Base-by-base conservation (phyloP, 2,329 filamentous ascomycete genomes). In the Septoria petroselini region DNA sequence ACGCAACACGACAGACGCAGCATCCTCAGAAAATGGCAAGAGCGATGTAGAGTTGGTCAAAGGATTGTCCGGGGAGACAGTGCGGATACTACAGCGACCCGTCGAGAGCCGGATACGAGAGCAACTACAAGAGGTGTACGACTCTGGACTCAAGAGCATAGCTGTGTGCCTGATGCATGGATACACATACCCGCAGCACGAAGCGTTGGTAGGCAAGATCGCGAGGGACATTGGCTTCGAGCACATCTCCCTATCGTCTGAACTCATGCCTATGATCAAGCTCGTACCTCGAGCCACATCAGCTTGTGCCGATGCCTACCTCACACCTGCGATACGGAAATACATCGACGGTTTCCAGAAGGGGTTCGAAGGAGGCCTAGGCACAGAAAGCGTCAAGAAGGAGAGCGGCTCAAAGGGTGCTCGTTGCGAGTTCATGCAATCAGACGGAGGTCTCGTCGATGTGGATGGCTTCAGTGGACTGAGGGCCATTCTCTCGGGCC, bases 391-490 rank as follows among this genome's bases (percentile, higher is more conserved):
- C 53, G 85, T 93, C 3, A 83, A 85, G 67, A 73, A 80, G 12
- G 79, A 84, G 53, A 69, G 73, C 21, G 85, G 84, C 0, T 69
- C 74, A 4, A 85, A 79, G 60, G 86, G 85, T 3, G 87, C 88
- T 3, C 77, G 91, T 55, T 96, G 91, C 71, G 90, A 96, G 67
- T 95, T 96, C 60, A 95, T 95, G 90, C 89, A 95, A 68, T 90
- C 85, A 7, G 88, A 94, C 57, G 88, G 88, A 21, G 80, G 80
- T 2, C 67, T 83, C 2, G 78, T 81, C 0, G 86, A 90, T 56
- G 85, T 90, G 0, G 83, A 87, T 48, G 84, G 81, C 58, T 95
- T 96, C 64, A 91, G 87, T 0, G 91, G 91, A 0, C 72, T 95
- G 3, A 84, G 85, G 61, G 89, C 89, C 2, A 94, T 96, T 52